phyloP scores from a whole-genome alignment of 306 rosid genomes.

The Astragalus glycyphyllos region DNA sequence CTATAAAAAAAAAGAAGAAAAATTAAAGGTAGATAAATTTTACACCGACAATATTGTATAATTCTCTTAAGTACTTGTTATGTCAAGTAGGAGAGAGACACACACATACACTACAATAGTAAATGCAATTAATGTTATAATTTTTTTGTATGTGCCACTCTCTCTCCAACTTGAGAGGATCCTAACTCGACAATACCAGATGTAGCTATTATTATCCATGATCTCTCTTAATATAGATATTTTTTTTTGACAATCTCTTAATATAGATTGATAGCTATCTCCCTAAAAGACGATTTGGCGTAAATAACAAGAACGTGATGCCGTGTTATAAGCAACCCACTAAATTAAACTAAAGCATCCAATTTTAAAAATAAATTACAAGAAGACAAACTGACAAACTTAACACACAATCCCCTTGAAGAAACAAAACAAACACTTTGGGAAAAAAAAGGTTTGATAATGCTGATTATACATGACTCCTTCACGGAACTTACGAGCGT shows the following conservation, averaged over 20 bases:
- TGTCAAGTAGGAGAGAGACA: no score
- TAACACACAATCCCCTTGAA: not conserved
- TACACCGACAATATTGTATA: no score
- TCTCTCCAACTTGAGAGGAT: no score
- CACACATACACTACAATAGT: no score
- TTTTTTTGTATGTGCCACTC: no score
- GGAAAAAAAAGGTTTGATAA: not conserved
- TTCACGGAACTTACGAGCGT: constrained; percentile 2
- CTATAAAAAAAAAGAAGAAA: no score
- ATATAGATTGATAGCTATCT: not conserved
- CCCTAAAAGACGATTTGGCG: constrained; percentile 33
- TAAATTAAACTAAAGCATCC: not conserved
- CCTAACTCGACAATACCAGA: no score
- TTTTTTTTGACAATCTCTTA: not conserved
- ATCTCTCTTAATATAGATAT: not conserved
- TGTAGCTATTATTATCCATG: not conserved
- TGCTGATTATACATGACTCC: not conserved
- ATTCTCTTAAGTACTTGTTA: no score
- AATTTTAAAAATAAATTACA: not conserved
- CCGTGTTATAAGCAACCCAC: constrained; percentile 18
- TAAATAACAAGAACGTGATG: constrained; percentile 34
- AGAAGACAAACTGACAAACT: constrained; percentile 22
- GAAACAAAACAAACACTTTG: constrained; percentile 9
- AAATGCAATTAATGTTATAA: no score
- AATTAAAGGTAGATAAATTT: no score